Percentiles rank a stretch among this genome's conserved stretches.
Evolutionary conservation across 2,329 filamentous ascomycete species (phyloP).

Genomic region (Paecilomyces variotii): DNA sequence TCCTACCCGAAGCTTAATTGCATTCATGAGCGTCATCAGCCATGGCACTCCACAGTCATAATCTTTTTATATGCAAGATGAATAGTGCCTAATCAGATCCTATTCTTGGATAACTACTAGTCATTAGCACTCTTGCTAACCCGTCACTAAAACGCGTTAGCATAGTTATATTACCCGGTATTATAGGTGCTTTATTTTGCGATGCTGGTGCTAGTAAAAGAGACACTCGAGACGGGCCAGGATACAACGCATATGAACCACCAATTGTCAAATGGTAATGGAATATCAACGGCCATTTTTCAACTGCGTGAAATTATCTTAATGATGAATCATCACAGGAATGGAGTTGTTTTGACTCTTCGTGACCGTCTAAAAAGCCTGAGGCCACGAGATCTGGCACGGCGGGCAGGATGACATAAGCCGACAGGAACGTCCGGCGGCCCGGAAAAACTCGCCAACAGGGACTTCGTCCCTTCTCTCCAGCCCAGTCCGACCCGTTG

Average conservation of each 20-base stretch:
- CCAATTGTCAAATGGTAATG: too few species aligned
- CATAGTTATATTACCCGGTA: not conserved
- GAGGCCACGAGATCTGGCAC: slow-evolving; percentile 6
- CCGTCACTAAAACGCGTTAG: not conserved
- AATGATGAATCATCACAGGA: not conserved
- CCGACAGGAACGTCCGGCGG: slow-evolving; percentile 18
- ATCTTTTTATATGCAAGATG: not conserved
- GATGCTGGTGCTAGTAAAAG: not conserved
- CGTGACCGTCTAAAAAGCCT: not conserved
- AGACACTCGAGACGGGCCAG: not conserved
- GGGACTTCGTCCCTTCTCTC: slow-evolving; percentile 25
- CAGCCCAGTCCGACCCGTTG: slow-evolving; percentile 15
- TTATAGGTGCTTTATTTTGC: not conserved
- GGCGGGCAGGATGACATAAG: slow-evolving; percentile 31
- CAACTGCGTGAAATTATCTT: too few species aligned
- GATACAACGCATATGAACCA: too few species aligned
- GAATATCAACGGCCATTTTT: too few species aligned
- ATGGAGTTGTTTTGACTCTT: not conserved
- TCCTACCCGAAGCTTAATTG: too few species aligned
- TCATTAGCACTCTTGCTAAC: not conserved
- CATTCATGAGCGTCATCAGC: too few species aligned
- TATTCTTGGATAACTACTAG: not conserved
- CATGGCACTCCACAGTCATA: too few species aligned
- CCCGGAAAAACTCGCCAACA: slow-evolving; percentile 37
- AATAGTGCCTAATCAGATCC: not conserved